These are phyloP conservation scores for Mycocentrospora acerina DNA, from an alignment of 2,329 filamentous ascomycete species.

Conservation along the genomic window DNA sequence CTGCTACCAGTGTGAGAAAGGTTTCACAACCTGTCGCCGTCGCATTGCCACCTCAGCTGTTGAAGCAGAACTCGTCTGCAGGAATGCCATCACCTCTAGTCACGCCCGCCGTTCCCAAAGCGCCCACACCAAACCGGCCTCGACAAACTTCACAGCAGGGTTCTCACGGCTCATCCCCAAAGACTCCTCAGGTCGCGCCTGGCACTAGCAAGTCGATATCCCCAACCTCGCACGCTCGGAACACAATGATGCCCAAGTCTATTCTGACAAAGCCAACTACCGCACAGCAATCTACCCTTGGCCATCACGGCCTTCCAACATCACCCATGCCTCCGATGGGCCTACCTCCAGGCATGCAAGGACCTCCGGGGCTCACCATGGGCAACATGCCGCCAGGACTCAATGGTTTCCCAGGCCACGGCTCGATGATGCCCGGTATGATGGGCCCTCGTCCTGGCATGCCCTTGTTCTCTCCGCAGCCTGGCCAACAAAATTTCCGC, in stretches of 20 bases:
- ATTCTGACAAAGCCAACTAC: conserved; percentile 59
- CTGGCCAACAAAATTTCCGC: conserved; percentile 56
- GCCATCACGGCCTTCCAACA: conserved; percentile 60
- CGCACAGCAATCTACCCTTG: conserved; percentile 47
- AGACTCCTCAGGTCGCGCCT: conserved; percentile 60
- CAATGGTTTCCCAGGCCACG: conserved; percentile 51
- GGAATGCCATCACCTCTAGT: conserved; percentile 76
- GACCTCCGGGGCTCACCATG: conserved; percentile 54
- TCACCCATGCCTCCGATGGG: conserved; percentile 67
- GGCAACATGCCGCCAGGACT: conserved; percentile 52
- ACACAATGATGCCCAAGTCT: conserved; percentile 65
- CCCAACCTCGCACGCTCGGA: conserved; percentile 64
- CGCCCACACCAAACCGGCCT: conserved; percentile 74
- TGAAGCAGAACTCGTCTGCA: conserved; percentile 53
- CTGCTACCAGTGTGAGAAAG: conserved; percentile 33
- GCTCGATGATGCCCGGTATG: conserved; percentile 55
- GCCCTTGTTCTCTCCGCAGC: conserved; percentile 56
- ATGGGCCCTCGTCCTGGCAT: conserved; percentile 58
- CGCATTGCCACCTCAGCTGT: conserved; percentile 55
- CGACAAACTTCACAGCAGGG: conserved; percentile 80
- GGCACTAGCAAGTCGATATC: conserved; percentile 57
- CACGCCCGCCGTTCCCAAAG: conserved; percentile 80
- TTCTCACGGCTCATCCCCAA: conserved; percentile 67
- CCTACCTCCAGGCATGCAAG: conserved; percentile 58
- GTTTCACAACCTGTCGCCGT: conserved; percentile 46